A percentile compares a stretch with the other conserved stretches of the same genome.
phyloP scores from a whole-genome alignment of 2,329 filamentous ascomycete genomes.

The Pseudopyricularia javanii region DNA sequence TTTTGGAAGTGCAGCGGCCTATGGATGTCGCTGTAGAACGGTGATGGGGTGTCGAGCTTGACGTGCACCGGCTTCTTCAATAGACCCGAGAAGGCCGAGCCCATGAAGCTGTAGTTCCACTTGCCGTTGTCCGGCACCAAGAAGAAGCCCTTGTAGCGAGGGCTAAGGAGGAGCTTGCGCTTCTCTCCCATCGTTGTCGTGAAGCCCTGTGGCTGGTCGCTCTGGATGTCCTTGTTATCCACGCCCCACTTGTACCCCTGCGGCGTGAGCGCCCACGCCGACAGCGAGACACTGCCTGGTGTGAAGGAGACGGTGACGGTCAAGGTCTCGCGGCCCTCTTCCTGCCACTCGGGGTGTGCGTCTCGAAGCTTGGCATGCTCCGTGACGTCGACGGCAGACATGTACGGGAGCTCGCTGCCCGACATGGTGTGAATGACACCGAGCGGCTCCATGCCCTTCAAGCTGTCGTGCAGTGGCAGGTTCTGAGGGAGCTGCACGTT shows the following conservation, averaged over 20 bases:
- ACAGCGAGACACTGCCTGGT: conserved; percentile 86
- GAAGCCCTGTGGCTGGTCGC: conserved; percentile 91
- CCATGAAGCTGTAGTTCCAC: conserved; percentile 99
- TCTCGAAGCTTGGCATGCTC: conserved; percentile 87
- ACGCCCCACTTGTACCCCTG: conserved; percentile 93
- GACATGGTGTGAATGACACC: conserved; percentile 93
- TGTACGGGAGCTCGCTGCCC: conserved; percentile 90
- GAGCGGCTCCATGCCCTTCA: conserved; percentile 76
- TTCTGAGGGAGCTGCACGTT: conserved; percentile 85
- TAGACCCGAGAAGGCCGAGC: conserved; percentile 70
- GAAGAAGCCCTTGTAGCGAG: conserved; percentile 93
- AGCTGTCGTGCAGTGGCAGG: conserved; percentile 82
- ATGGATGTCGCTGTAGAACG: conserved; percentile 89
- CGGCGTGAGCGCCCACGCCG: conserved; percentile 86
- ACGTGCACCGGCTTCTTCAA: conserved; percentile 89
- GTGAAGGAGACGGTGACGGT: conserved; percentile 96
- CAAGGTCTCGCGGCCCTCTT: conserved; percentile 64
- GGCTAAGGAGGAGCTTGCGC: conserved; percentile 82
- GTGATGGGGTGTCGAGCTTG: conserved; percentile 80
- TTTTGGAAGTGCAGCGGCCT: conserved; percentile 92
- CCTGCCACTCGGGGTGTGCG: conserved; percentile 55
- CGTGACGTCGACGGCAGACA: conserved; percentile 90
- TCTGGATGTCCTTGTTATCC: conserved; percentile 85
- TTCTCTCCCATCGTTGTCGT: conserved; percentile 87
- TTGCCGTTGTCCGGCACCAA: conserved; percentile 77